Base-by-base conservation (phyloP, 345 rosid species). In the Gossypium anomalum region DNA sequence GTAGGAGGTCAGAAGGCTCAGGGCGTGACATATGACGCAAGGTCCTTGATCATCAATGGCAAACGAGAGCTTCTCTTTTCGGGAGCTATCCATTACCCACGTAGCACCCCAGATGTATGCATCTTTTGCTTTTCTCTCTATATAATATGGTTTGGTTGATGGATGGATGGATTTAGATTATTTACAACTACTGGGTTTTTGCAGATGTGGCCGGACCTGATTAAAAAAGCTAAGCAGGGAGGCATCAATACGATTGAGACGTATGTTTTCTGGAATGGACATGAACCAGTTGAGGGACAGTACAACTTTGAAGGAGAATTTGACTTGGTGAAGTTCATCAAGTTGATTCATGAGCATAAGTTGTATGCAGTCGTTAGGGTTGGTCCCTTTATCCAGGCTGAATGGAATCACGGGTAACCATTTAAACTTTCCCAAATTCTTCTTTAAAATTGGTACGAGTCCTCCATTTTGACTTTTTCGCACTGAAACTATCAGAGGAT, bases 331-430 rank as follows among this genome's bases (percentile, higher is more conserved):
- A 90, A 84, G 73, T 95, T 93, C 81, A 77, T 95, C 79, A 95
- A 82, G 85, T 2, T 84, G 80, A 78, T 89, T 45, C 70, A 62
- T 22, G 89, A 90, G 80, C 75, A 89, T 23, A 86, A 84, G 2
- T 78, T 93, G 94, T 90, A 78, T 72, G 94, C 75, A 52, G 86
- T 82, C 52, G 81, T 95, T 41, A 80, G 98, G 81, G 73, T 91
- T 74, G 99, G 99, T 55, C 99, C 99, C 1, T 95, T 91, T 81
- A 85, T 95, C 71, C 96, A 95, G 76, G 99, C 94, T 72, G 99
- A 95, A 83, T 95, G 98, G 98, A 95, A 85, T 81, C 96, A 95
- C 47, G 99, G 98, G 98, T 94, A 89, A 38, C 51, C 38, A 10
- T 23, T 9, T 17, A 58, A 19, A 57, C 7, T 52, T 76, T 41